Conservation (phyloP, 257 asterid genomes). For the Nicotiana noctiflora region DNA sequence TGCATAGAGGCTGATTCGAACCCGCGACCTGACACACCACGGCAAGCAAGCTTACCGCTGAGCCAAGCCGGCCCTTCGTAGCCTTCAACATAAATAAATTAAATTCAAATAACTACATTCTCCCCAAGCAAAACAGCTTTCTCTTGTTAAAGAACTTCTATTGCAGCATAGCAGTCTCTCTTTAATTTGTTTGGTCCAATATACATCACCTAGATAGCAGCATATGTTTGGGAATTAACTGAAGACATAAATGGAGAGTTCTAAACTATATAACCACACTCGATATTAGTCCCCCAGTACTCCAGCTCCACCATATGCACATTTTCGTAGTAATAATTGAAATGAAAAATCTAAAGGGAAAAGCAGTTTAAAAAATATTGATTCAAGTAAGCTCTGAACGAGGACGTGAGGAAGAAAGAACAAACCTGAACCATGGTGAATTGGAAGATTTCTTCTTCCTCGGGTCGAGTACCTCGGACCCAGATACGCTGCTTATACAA, state of each 20-base stretch:
- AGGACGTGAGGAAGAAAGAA: conserved; percentile 7
- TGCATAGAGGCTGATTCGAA: too few relatives aligned
- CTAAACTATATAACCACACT: background rate
- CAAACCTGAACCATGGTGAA: conserved; percentile 81
- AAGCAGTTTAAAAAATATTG: background rate
- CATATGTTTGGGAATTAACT: background rate
- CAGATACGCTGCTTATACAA: conserved; percentile 75
- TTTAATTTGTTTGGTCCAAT: background rate
- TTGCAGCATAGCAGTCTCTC: background rate
- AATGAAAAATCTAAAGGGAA: background rate
- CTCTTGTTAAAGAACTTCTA: background rate
- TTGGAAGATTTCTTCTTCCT: conserved; percentile 81
- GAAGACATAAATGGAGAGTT: background rate
- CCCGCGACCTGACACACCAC: too few relatives aligned
- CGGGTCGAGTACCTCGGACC: conserved; percentile 88
- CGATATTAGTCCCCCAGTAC: background rate
- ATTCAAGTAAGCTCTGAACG: background rate
- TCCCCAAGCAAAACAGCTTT: background rate
- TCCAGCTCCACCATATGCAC: background rate
- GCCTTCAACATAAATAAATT: background rate
- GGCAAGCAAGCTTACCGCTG: too few relatives aligned
- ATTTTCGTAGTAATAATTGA: conserved; percentile 8
- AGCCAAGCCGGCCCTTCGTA: too few relatives aligned
- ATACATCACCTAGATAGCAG: background rate
- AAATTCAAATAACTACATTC: background rate